Conservation (phyloP, 495 filamentous ascomycete genomes). For the Penicillium manginii region DNA sequence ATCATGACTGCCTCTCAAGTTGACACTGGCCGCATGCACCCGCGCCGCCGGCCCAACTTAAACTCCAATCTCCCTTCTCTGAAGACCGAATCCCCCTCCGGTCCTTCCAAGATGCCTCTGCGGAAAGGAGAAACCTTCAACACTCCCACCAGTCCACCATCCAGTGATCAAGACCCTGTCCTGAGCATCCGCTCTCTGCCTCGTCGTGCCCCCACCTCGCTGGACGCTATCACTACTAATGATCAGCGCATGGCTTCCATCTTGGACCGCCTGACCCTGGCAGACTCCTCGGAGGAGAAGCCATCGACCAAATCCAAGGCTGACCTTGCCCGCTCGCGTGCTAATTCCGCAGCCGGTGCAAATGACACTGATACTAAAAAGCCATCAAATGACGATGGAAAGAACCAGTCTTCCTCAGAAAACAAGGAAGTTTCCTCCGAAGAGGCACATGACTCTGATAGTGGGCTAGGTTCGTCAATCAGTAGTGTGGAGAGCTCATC, state of each 20-base stretch:
- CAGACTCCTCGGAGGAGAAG: conserved; percentile 33
- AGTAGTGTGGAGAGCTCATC: conserved; percentile 32
- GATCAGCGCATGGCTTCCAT: conserved; percentile 54
- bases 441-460: conserved; percentile 52
- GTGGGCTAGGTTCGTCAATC: conserved; percentile 62
- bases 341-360: background rate
- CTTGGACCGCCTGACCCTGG: conserved; percentile 46
- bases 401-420: conserved; percentile 5
- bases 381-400: conserved; percentile 1
- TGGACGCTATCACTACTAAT: conserved; percentile 51
- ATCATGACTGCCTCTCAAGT: conserved; percentile 31
- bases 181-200: conserved; percentile 50
- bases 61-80: conserved; percentile 35
- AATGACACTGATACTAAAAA: background rate
- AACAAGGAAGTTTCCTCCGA: conserved; percentile 25
- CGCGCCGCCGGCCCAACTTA: conserved; percentile 40
- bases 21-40: conserved; percentile 33
- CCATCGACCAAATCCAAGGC: background rate
- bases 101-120: conserved; percentile 36
- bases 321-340: background rate
- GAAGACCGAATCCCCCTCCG: conserved; percentile 23
- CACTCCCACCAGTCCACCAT: conserved; percentile 45
- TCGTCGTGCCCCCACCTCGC: conserved; percentile 53
- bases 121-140: conserved; percentile 59
- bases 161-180: conserved; percentile 45